Evolutionary conservation across 768 basidiomycete species (phyloP).

Genomic region (Auriscalpium orientale): DNA sequence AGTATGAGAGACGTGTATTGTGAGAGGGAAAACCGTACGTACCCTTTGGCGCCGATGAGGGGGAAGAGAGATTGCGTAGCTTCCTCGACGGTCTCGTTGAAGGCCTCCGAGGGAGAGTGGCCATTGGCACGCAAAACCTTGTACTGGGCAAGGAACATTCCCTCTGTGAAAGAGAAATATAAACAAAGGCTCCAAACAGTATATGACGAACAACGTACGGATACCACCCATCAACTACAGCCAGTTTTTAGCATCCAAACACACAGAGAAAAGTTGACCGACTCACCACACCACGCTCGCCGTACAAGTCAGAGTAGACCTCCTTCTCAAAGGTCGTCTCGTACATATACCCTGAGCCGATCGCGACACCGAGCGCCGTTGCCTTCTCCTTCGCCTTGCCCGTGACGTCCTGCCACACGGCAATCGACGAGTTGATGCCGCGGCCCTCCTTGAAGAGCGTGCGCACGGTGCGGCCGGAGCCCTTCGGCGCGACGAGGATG

Average conservation of each 20-base stretch:
- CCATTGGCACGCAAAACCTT: slow-evolving; percentile 94
- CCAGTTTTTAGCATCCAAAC: slow-evolving; percentile 1
- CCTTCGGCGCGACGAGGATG: slow-evolving; percentile 98
- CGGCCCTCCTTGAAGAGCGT: slow-evolving; percentile 99
- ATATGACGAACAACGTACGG: slow-evolving; percentile 40
- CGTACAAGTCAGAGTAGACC: slow-evolving; percentile 98
- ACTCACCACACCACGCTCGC: slow-evolving; percentile 98
- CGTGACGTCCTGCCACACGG: slow-evolving; percentile 96
- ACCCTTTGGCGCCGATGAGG: slow-evolving; percentile 92
- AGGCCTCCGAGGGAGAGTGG: slow-evolving; percentile 95
- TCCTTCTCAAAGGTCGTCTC: slow-evolving; percentile 99
- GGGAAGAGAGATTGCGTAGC: slow-evolving; percentile 99
- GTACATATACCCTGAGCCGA: slow-evolving; percentile 97
- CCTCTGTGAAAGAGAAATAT: slow-evolving; percentile 51
- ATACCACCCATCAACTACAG: slow-evolving; percentile 91
- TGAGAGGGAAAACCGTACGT: slow-evolving; percentile 19
- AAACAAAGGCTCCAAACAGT: neutral
- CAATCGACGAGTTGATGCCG: slow-evolving; percentile 92
- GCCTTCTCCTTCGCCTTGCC: slow-evolving; percentile 98
- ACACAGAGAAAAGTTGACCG: neutral
- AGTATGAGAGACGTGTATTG: neutral
- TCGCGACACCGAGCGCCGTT: slow-evolving; percentile 84
- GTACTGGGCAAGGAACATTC: slow-evolving; percentile 98
- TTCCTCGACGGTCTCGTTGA: slow-evolving; percentile 99
- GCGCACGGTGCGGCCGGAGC: slow-evolving; percentile 96